Percentiles rank a stretch among this genome's conserved stretches.
Conservation (phyloP, 2,329 filamentous ascomycete species). For the Fulvia fulva region DNA sequence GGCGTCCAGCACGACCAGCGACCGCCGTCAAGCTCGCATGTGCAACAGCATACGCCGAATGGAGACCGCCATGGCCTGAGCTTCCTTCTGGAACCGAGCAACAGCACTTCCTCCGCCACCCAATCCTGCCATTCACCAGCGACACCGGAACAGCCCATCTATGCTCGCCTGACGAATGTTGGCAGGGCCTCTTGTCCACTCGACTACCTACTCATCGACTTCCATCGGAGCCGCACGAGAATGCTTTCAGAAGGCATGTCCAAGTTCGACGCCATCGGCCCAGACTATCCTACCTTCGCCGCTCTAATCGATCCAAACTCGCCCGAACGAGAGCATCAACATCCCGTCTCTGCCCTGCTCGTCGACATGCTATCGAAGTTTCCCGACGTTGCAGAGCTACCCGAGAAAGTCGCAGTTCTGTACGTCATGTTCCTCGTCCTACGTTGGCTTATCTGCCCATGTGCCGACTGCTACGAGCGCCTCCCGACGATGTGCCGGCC, state of each 20-base stretch:
- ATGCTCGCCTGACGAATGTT: constrained; percentile 48
- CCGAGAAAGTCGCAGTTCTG: constrained; percentile 76
- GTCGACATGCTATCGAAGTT: constrained; percentile 84
- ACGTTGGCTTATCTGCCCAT: constrained; percentile 76
- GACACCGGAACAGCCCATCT: constrained; percentile 24
- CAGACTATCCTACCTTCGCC: constrained; percentile 73
- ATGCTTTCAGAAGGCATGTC: constrained; percentile 63
- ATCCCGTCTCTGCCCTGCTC: constrained; percentile 79
- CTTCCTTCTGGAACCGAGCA: constrained; percentile 62
- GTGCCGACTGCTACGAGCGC: constrained; percentile 72
- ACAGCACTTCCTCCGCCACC: constrained; percentile 10
- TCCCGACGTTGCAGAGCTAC: constrained; percentile 70
- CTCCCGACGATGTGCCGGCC: constrained; percentile 72
- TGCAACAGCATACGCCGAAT: constrained; percentile 12
- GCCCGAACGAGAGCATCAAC: constrained; percentile 31
- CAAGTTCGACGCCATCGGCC: constrained; percentile 64
- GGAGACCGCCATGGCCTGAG: constrained; percentile 67
- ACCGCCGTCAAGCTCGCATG: neutral
- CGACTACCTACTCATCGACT: constrained; percentile 75
- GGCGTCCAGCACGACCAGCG: constrained; percentile 5
- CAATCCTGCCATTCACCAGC: constrained; percentile 8
- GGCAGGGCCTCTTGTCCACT: constrained; percentile 68
- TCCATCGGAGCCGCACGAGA: constrained; percentile 65
- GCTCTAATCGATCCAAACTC: constrained; percentile 68
- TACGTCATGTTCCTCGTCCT: constrained; percentile 85